These are phyloP conservation scores for Discostella stelligera DNA, from an alignment of 352 stramenopile genomes.

Conservation along the genomic window DNA sequence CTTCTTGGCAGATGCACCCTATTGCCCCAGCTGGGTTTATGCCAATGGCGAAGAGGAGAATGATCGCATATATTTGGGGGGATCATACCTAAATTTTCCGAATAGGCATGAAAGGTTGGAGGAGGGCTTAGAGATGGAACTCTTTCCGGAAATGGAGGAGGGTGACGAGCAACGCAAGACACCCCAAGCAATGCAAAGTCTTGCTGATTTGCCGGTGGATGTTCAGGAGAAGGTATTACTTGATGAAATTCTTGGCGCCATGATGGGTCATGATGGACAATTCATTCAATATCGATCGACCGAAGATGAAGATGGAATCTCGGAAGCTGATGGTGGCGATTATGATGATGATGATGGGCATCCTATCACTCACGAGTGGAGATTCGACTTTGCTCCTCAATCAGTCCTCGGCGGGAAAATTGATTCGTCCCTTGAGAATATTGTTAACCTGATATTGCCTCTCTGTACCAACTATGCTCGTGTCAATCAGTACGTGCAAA, in stretches of 20 bases:
- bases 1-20: conserved; percentile 39
- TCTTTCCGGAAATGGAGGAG: conserved; percentile 23
- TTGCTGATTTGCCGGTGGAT: conserved; percentile 28
- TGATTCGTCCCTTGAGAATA: conserved; percentile 55
- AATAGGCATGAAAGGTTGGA: conserved; percentile 12
- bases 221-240: conserved; percentile 71
- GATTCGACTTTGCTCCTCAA: conserved; percentile 45
- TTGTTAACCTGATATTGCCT: conserved; percentile 67
- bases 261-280: conserved; percentile 73
- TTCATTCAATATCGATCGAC: conserved; percentile 50
- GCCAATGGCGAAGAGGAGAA: conserved; percentile 10
- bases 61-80: conserved; percentile 55
- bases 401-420: conserved; percentile 44
- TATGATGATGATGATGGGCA: not conserved
- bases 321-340: conserved; percentile 12
- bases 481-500: conserved; percentile 65
- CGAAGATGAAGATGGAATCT: conserved; percentile 15
- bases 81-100: conserved; percentile 46
- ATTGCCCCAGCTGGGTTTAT: conserved; percentile 59
- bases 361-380: conserved; percentile 1
- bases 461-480: conserved; percentile 62
- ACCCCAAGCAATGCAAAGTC: not conserved
- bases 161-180: not conserved
- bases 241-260: conserved; percentile 74
- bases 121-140: conserved; percentile 14